Evolutionary conservation across 257 asterid genomes (phyloP), one percentile per base, ranked within the genome.

Genomic region (Oldenlandia corymbosa): DNA sequence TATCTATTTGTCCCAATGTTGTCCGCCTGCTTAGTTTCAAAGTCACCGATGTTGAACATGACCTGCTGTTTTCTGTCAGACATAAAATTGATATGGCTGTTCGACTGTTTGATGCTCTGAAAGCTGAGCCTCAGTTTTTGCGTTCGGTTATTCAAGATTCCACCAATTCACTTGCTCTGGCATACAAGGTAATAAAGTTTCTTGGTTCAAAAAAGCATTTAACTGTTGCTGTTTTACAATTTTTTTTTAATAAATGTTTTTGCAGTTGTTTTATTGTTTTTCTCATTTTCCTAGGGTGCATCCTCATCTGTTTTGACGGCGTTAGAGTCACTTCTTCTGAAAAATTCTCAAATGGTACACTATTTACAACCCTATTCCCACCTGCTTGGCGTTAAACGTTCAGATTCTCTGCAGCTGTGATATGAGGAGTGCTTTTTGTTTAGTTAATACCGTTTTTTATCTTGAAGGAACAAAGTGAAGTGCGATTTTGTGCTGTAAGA

Each of bases 401-500:
- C 62, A 57, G 58, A 41, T 64, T 65, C 27, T 43, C 58, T 12
- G 14, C 21, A 18, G n/a, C 32, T 75, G 51, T 46, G 60, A 42
- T 16, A 27, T 39, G 32, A 34, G 9, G 37, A 66, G 17, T 58
- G 60, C 41, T 20, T 49, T 28, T 28, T 54, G 41, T 54, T 34
- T 37, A 58, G 53, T 16, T 39, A 68, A 10, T 26, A 62, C 66
- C 24, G 5, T 53, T 39, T 66, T 79, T 73, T 60, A 46, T 64
- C 32, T 65, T 39, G 71, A 58, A 93, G 99, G 99, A 87, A 79
- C 95, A 89, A 93, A 81, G 91, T 68, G 97, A 93, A 82, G 97
- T 90, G 60, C 99, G 99, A 60, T 93, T 90, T 79, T 93, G 97
- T 81, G 95, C 95, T 65, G 80, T 93, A 76, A 84, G 99, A 80